Evolutionary conservation across 2,329 filamentous ascomycete species (phyloP).

Genomic region (Chaetomiaceae sp.): DNA sequence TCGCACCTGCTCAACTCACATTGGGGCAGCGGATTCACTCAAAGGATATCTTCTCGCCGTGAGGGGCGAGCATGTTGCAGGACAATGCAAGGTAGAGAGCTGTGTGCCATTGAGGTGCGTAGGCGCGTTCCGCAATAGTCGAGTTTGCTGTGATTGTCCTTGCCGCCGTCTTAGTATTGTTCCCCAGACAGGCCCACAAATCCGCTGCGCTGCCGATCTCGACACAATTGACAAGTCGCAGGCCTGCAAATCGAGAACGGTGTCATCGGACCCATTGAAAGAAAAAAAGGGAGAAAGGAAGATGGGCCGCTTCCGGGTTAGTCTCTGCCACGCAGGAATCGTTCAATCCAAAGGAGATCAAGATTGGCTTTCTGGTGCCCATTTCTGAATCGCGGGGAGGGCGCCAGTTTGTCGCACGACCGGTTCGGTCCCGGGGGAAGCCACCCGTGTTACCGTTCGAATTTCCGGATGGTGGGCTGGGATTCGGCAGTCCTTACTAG

Average conservation of each 20-base stretch:
- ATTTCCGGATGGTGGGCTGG: too few relatives aligned
- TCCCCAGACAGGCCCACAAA: slow-evolving; percentile 13
- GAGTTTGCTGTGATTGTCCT: slow-evolving; percentile 15
- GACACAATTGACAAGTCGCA: slow-evolving; percentile 11
- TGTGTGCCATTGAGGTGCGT: background rate
- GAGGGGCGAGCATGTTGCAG: slow-evolving; percentile 1
- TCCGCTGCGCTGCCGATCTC: background rate
- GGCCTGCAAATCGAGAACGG: background rate
- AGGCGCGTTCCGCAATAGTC: slow-evolving; percentile 10
- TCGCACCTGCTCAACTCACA: background rate
- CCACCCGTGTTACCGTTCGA: too few relatives aligned
- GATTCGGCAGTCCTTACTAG: too few relatives aligned
- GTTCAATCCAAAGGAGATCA: too few relatives aligned
- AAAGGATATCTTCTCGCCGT: slow-evolving; percentile 4
- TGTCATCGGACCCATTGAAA: background rate
- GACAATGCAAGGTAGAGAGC: slow-evolving; percentile 10
- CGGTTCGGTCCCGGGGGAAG: too few relatives aligned
- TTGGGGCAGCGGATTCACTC: background rate
- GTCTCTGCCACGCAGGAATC: too few relatives aligned
- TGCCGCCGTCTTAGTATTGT: slow-evolving; percentile 17
- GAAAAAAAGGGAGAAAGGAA: background rate
- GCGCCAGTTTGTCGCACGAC: too few relatives aligned
- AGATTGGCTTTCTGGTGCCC: too few relatives aligned
- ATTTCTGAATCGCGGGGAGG: too few relatives aligned
- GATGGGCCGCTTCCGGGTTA: background rate